Conservation (phyloP, 305 asterid genomes). For the Solanum hybrid region DNA sequence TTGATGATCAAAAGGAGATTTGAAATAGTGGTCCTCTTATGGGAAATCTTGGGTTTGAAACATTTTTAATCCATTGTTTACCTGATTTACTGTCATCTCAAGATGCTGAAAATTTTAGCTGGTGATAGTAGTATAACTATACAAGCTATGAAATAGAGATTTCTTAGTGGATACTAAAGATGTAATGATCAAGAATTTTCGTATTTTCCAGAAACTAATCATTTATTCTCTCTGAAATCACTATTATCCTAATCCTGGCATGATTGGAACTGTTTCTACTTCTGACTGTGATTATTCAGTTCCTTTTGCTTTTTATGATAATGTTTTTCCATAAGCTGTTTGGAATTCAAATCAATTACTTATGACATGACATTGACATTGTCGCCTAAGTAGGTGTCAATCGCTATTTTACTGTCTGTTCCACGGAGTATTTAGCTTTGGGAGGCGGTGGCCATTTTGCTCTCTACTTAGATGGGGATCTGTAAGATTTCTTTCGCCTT, state of each 20-base stretch:
- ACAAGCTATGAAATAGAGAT: neutral
- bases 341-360: neutral
- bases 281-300: neutral
- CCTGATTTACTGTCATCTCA: neutral
- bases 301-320: neutral
- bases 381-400: conserved; percentile 45
- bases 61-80: neutral
- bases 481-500: conserved; percentile 43
- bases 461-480: conserved; percentile 78
- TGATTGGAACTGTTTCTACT: neutral
- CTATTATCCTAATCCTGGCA: neutral
- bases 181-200: neutral
- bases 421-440: conserved; percentile 67
- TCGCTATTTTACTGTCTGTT: conserved; percentile 80
- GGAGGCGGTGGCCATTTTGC: conserved; percentile 98
- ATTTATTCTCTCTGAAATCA: neutral
- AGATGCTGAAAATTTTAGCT: neutral
- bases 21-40: neutral
- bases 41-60: neutral
- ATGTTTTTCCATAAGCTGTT: neutral
- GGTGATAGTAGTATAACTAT: neutral
- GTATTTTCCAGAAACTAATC: neutral
- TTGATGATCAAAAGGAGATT: neutral
- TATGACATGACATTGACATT: conserved; percentile 7
- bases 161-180: neutral